Base-by-base conservation (phyloP, 805 yeast genomes). In the Candida multigemmis region DNA sequence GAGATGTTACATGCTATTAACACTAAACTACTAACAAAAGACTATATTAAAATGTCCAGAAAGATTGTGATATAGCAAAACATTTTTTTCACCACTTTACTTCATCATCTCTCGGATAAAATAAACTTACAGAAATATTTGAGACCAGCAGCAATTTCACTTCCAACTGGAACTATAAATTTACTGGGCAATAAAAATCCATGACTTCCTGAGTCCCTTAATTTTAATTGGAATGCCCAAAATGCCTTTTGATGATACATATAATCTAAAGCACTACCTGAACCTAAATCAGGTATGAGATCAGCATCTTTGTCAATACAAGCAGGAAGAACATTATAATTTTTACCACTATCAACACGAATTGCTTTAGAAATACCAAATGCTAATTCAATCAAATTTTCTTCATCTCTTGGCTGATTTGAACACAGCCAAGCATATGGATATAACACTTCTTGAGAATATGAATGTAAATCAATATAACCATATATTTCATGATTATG, bases 371-470 rank as follows among this genome's bases (percentile, higher is more conserved):
- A 65, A 15, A 84, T 58, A 1, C 93, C 94, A 49, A 77, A 84
- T 0, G 86, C 89, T 36, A 83, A 57, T 46, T 84, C 94, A 19
- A 82, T 55, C 46, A 84, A 59, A 42, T 84, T 84, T 43, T 84
- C 94, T 37, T 74, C 70, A 44, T 84, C 94, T 20, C 89, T 54
- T 12, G 95, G 94, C 24, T 62, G 50, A 17, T 73, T 72, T 16
- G 65, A 68, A 50, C 94, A 84, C 2, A 87, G 74, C 45, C 67
- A 84, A 0, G 91, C 89, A 44, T 80, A 84, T 1, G 94, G 94
- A 46, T 76, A 81, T 15, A 84, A 56, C 16, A 85, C 69, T 39
- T 83, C 89, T 48, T 84, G 89, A 1, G 94, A 72, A 48, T 85
- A 85, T 2, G 94, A 80, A 46, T 83, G 94, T 38, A 83, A 65